phyloP scores from a whole-genome alignment of 1,284 basidiomycete genomes.

The Fomitopsis betulina region DNA sequence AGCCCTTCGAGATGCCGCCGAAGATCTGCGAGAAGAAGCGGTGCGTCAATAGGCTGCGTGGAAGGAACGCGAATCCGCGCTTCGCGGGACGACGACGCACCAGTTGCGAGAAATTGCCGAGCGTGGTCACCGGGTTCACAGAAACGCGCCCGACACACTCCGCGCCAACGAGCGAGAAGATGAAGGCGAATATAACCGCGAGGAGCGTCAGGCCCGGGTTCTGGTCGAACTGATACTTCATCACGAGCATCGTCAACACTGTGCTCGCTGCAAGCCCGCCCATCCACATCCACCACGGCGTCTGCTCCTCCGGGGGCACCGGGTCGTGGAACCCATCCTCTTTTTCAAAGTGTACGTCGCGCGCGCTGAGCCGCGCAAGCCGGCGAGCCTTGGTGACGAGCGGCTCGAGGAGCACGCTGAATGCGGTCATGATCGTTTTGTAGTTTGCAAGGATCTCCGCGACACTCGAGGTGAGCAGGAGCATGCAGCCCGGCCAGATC shows the following conservation, averaged over 20 bases:
- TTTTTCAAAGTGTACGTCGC: slow-evolving; percentile 20
- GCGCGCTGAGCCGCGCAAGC: neutral
- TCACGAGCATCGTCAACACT: slow-evolving; percentile 50
- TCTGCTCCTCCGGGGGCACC: slow-evolving; percentile 45
- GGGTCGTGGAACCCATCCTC: slow-evolving; percentile 38
- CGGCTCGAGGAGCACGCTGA: slow-evolving; percentile 12
- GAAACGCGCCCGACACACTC: slow-evolving; percentile 58
- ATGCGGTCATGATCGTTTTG: slow-evolving; percentile 9
- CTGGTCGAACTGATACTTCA: slow-evolving; percentile 42
- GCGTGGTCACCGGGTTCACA: slow-evolving; percentile 54
- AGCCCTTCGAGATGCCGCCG: slow-evolving; percentile 51
- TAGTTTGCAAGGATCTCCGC: slow-evolving; percentile 19
- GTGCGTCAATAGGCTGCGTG: neutral
- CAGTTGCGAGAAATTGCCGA: slow-evolving; percentile 39
- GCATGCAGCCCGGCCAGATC: slow-evolving; percentile 59
- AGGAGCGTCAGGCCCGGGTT: slow-evolving; percentile 57
- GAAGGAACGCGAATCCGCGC: neutral
- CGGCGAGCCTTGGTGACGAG: slow-evolving; percentile 6
- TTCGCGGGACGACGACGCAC: slow-evolving; percentile 10
- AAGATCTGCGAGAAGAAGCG: slow-evolving; percentile 43
- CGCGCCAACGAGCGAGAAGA: slow-evolving; percentile 40
- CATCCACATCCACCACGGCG: slow-evolving; percentile 53
- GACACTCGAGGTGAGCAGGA: slow-evolving; percentile 41
- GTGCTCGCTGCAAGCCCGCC: slow-evolving; percentile 45
- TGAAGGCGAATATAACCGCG: slow-evolving; percentile 65